Percentiles rank a stretch among this genome's conserved stretches.
phyloP scores from a whole-genome alignment of 2,329 filamentous ascomycete species.

The Fonsecaea pugnacius region DNA sequence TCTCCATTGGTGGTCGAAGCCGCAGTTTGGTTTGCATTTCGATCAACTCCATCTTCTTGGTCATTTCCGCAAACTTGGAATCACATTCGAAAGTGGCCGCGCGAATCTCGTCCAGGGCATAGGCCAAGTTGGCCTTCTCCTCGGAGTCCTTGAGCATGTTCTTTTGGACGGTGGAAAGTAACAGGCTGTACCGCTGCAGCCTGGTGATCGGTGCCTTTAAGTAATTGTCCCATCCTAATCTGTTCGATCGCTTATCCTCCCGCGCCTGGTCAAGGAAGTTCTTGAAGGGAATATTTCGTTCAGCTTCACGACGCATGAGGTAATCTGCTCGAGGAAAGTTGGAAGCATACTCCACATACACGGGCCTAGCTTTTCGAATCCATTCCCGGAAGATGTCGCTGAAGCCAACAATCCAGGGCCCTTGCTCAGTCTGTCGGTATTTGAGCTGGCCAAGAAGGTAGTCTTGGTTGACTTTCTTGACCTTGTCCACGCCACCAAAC shows the following conservation, averaged over 20 bases:
- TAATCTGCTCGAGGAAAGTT: constrained; percentile 83
- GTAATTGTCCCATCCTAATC: constrained; percentile 91
- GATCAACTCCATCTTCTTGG: constrained; percentile 84
- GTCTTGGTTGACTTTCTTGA: constrained; percentile 90
- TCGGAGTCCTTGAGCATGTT: constrained; percentile 83
- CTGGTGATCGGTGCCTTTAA: constrained; percentile 91
- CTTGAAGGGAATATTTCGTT: constrained; percentile 82
- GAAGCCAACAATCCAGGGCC: constrained; percentile 90
- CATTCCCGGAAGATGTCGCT: constrained; percentile 98
- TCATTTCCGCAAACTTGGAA: constrained; percentile 86
- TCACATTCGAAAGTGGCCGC: constrained; percentile 89
- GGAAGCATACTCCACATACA: constrained; percentile 90
- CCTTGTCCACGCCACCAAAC: constrained; percentile 86
- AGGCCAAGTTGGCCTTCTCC: constrained; percentile 81
- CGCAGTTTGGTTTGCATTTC: constrained; percentile 83
- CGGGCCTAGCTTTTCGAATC: constrained; percentile 88
- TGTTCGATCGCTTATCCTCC: constrained; percentile 76
- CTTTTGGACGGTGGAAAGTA: constrained; percentile 80
- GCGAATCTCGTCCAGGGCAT: constrained; percentile 90
- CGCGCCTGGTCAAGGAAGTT: constrained; percentile 82
- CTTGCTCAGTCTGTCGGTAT: constrained; percentile 95
- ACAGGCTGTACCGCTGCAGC: constrained; percentile 83
- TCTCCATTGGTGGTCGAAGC: constrained; percentile 83
- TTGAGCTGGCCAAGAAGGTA: constrained; percentile 91
- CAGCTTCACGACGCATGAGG: constrained; percentile 79